Percentiles rank a stretch among this genome's conserved stretches.
Conservation (phyloP, 306 rosid species). For the Quercus variabilis region DNA sequence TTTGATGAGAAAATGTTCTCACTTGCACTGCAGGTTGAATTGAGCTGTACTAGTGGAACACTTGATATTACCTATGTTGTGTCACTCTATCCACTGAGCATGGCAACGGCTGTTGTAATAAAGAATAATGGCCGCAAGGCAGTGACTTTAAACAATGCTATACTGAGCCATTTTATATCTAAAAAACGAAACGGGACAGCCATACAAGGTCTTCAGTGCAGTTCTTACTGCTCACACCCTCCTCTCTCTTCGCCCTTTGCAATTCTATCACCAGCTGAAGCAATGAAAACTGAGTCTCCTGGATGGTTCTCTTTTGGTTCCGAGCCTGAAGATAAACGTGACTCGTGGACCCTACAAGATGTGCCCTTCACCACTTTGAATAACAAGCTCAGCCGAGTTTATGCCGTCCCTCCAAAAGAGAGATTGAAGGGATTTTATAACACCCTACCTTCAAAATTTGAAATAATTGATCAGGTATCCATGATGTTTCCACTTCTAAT, state of each 20-base stretch:
- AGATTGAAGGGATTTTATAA: slow-evolving; percentile 65
- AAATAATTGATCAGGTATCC: slow-evolving; percentile 81
- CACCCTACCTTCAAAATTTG: slow-evolving; percentile 87
- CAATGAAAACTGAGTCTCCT: slow-evolving; percentile 49
- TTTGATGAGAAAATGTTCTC: not conserved
- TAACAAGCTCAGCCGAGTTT: slow-evolving; percentile 81
- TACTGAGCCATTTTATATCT: slow-evolving; percentile 71
- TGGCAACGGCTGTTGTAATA: slow-evolving; percentile 84
- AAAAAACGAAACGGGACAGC: slow-evolving; percentile 71
- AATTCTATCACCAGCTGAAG: slow-evolving; percentile 65
- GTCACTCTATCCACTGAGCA: slow-evolving; percentile 70
- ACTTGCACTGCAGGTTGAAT: slow-evolving; percentile 38
- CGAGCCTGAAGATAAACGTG: slow-evolving; percentile 54
- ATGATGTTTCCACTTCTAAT: not conserved
- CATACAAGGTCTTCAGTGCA: slow-evolving; percentile 71
- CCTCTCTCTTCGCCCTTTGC: slow-evolving; percentile 77
- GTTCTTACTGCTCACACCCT: slow-evolving; percentile 63
- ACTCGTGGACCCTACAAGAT: slow-evolving; percentile 65
- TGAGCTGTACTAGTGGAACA: slow-evolving; percentile 39
- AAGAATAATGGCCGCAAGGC: slow-evolving; percentile 65
- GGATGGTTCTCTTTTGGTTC: slow-evolving; percentile 60
- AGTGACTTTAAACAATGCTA: slow-evolving; percentile 57
- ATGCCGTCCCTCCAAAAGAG: slow-evolving; percentile 78
- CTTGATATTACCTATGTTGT: slow-evolving; percentile 74
- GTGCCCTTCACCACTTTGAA: slow-evolving; percentile 72